Base-by-base conservation (phyloP, 2,329 filamentous ascomycete genomes). In the Emergomyces orientalis region DNA sequence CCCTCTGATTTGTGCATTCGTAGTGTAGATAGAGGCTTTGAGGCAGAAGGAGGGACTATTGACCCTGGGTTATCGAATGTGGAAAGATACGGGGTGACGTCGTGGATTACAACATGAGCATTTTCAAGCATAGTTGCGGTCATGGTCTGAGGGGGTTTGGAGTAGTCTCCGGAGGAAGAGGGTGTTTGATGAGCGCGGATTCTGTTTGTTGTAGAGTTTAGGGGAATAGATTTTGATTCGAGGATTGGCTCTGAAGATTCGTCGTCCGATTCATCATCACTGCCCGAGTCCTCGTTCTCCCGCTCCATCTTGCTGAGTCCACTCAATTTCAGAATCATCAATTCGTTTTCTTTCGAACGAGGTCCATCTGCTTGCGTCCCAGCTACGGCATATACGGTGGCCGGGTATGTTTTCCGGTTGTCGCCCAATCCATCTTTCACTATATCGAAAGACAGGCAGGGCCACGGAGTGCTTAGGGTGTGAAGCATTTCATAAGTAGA, bases 401-500 rank as follows among this genome's bases (percentile, higher is more conserved):
- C 91, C 32, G 94, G 94, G 77, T 95, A 99, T n/a, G 88, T 87
- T 75, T 88, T 95, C 72, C 94, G 88, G 76, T 91, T 87, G 73
- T 96, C 88, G 68, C 94, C 94, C 22, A 99, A 84, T 60, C 82
- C 82, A 77, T 99, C 94, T 70, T 84, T 87, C 66, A 99, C 78
- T 64, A 99, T 88, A 74, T 97, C 94, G 77, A 97, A 96, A 1
- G 93, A 97, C 19, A 99, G 84, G 74, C 94, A 99, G 2, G 94
- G 94, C 94, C 94, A 99, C 0, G 91, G 91, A 8, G 92, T 92
- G 76, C 89, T 94, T 67, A 99, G 84, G 65, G 86, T 91, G 81
- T 99, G 94, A 64, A 99, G 86, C 91, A 99, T 95, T 75, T 97
- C 89, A 80, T 99, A 99, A 6, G 93, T 93, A n/a, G 89, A 90